These are phyloP conservation scores for Lablab purpureus DNA, from an alignment of 306 rosid genomes.

Conservation along the genomic window DNA sequence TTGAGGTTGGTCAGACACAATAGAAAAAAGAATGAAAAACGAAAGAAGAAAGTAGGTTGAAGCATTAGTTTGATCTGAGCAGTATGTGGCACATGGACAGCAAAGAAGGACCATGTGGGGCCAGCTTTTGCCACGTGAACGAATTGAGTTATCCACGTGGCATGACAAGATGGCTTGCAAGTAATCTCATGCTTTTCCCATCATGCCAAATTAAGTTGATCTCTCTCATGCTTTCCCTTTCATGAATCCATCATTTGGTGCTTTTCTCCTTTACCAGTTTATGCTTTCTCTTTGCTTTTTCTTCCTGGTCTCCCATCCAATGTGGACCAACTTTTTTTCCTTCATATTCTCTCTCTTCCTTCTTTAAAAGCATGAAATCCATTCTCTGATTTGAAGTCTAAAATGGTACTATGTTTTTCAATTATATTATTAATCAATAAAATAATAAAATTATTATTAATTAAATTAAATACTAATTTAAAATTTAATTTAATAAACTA, in stretches of 20 bases:
- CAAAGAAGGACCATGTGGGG: constrained; percentile 69
- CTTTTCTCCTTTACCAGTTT: constrained; percentile 67
- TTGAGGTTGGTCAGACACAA: no score
- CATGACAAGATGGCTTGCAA: constrained; percentile 55
- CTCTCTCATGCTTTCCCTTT: constrained; percentile 56
- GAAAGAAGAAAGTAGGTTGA: no score
- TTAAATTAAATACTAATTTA: no score
- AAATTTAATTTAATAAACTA: no score
- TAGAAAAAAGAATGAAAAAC: no score
- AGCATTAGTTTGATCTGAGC: no score
- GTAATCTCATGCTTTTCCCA: constrained; percentile 53
- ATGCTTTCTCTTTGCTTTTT: constrained; percentile 47
- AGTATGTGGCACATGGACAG: constrained; percentile 39
- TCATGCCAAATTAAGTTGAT: neutral
- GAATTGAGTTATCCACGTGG: constrained; percentile 55
- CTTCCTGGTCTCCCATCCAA: constrained; percentile 19
- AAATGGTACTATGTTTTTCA: no score
- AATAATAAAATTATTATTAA: no score
- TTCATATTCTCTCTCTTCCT: neutral
- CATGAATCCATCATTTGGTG: constrained; percentile 66
- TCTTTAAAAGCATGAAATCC: no score
- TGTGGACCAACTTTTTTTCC: neutral
- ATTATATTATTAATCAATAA: no score
- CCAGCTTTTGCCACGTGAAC: constrained; percentile 79
- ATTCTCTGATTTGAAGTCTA: no score